These are phyloP conservation scores for Solanum sitiens DNA, from an alignment of 257 asterid genomes.

Conservation along the genomic window DNA sequence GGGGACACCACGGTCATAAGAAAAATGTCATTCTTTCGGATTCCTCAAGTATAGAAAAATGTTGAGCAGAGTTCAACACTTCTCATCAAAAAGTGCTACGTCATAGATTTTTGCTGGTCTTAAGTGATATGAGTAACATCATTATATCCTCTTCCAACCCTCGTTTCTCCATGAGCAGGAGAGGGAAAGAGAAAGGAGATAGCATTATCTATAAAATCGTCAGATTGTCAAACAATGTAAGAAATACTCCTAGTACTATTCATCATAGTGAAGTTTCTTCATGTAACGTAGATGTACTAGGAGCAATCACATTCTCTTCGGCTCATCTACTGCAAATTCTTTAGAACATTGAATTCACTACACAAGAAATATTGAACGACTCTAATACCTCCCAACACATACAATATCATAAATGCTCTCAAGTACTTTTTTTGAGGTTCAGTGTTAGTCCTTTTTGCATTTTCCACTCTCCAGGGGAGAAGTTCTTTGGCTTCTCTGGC, in stretches of 20 bases:
- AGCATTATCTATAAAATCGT: not conserved
- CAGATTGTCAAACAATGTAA: not conserved
- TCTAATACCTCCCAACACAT: not conserved
- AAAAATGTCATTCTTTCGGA: not conserved
- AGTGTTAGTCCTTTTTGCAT: not conserved
- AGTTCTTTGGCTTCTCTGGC: not conserved
- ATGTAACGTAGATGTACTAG: not conserved
- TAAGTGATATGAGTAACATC: not conserved
- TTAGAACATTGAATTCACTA: not conserved
- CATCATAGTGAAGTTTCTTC: not conserved
- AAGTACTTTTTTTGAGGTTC: not conserved
- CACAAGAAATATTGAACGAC: not conserved
- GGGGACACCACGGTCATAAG: not conserved
- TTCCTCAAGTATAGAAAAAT: not conserved
- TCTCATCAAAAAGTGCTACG: not conserved
- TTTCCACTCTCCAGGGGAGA: not conserved
- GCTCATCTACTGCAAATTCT: not conserved
- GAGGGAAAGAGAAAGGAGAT: not conserved
- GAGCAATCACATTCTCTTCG: not conserved
- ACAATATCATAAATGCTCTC: not conserved
- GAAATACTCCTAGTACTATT: not conserved
- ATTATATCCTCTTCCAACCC: not conserved
- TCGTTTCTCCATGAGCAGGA: not conserved
- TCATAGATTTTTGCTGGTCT: not conserved
- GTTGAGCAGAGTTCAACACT: not conserved